Percentiles rank a stretch among this genome's conserved stretches.
Conservation (phyloP, 805 yeast species). For the Lipomyces anomalus region DNA sequence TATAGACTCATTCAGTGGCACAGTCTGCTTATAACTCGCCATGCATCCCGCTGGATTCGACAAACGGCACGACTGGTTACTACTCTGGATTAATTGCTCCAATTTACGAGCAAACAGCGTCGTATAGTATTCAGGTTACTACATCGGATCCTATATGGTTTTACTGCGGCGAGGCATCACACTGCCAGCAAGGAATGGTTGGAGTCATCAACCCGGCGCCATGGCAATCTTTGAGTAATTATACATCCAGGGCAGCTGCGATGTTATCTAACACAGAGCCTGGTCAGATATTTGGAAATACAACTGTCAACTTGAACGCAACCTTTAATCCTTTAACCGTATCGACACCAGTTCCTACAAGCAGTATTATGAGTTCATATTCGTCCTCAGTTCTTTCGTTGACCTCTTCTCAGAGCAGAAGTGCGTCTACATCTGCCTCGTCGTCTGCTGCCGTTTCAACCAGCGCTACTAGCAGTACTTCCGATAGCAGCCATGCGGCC, state of each 20-base stretch:
- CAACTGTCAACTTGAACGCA: too few species aligned
- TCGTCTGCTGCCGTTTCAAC: constrained; percentile 4
- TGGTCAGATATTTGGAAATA: too few species aligned
- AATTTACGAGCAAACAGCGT: constrained; percentile 4
- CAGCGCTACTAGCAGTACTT: background rate
- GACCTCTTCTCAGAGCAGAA: constrained; percentile 1
- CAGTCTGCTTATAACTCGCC: constrained; percentile 24
- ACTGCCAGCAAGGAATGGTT: constrained; percentile 27
- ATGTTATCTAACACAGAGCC: too few species aligned
- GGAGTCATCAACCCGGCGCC: constrained; percentile 27
- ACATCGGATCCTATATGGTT: constrained; percentile 26
- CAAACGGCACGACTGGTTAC: constrained; percentile 12
- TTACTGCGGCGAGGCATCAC: constrained; percentile 27
- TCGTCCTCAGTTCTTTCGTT: constrained; percentile 10
- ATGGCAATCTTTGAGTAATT: too few species aligned
- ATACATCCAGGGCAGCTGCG: too few species aligned
- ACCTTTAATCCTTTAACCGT: too few species aligned
- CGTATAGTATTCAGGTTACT: constrained; percentile 20
- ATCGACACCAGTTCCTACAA: too few species aligned
- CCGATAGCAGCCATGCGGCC: too few species aligned
- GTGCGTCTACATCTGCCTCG: constrained; percentile 11
- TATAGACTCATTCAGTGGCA: constrained; percentile 24
- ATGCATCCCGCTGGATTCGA: constrained; percentile 14
- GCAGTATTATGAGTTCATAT: too few species aligned
- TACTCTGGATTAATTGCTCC: constrained; percentile 24